Evolutionary conservation across 306 rosid species (phyloP).

Genomic region (Cucurbita pepo): DNA sequence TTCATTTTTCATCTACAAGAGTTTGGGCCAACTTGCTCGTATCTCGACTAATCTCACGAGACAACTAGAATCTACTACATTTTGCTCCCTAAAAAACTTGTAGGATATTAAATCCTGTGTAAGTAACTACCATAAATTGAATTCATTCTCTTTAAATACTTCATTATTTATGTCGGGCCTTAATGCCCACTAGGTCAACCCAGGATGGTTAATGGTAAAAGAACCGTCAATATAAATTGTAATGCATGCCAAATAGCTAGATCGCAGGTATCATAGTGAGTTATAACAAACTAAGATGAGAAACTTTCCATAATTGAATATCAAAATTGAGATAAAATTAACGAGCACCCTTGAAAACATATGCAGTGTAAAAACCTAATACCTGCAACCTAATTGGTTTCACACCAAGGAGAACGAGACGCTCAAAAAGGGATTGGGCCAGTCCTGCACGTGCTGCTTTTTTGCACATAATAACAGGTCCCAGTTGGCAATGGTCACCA

Average conservation of each 20-base stretch:
- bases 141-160: neutral
- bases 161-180: neutral
- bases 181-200: neutral
- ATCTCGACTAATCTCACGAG: no score
- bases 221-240: neutral
- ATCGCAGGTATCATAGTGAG: neutral
- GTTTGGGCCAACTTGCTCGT: no score
- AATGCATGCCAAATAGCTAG: neutral
- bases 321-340: neutral
- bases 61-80: no score
- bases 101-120: no score
- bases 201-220: neutral
- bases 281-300: no score
- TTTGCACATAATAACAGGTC: constrained; percentile 99
- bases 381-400: constrained; percentile 99
- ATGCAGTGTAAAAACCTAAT: neutral
- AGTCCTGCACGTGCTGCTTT: constrained; percentile 99
- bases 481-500: constrained; percentile 99
- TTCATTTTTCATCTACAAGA: no score
- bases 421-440: constrained; percentile 96
- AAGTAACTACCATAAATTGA: neutral
- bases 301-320: neutral
- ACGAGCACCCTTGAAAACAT: neutral
- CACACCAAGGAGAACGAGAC: constrained; percentile 91
- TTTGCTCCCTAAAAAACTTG: no score